Evolutionary conservation across 2,329 filamentous ascomycete genomes (phyloP).

Genomic region (Aureobasidium sp.): DNA sequence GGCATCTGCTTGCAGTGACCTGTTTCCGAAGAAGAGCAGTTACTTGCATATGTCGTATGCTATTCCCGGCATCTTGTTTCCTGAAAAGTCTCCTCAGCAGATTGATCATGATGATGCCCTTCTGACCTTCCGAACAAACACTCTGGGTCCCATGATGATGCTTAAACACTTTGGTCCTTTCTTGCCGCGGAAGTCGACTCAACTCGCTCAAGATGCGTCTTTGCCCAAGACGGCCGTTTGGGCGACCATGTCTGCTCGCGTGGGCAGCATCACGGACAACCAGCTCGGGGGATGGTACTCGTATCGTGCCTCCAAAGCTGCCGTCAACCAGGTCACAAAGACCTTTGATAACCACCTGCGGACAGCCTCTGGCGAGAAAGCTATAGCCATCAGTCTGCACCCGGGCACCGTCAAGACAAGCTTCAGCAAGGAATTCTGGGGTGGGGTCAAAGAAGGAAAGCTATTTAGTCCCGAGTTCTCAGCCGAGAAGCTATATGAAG

Average conservation of each 20-base stretch:
- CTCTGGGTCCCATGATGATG: conserved; percentile 63
- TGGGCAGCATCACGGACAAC: conserved; percentile 68
- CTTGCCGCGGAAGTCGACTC: conserved; percentile 51
- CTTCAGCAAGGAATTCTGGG: conserved; percentile 65
- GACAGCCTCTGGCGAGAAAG: conserved; percentile 49
- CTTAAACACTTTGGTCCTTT: conserved; percentile 67
- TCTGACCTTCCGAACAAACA: conserved; percentile 65
- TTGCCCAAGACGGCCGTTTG: conserved; percentile 50
- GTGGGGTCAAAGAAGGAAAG: conserved; percentile 49
- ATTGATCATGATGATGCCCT: conserved; percentile 53
- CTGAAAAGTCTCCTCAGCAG: conserved; percentile 62
- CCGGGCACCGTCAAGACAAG: conserved; percentile 74
- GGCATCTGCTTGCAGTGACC: conserved; percentile 36
- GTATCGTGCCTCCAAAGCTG: conserved; percentile 69
- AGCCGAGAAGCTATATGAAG: conserved; percentile 53
- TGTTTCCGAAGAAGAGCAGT: conserved; percentile 31
- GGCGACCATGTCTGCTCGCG: conserved; percentile 68
- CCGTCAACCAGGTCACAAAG: conserved; percentile 61
- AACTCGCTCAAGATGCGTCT: conserved; percentile 25
- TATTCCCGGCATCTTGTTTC: conserved; percentile 61
- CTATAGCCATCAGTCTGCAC: conserved; percentile 62
- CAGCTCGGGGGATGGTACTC: conserved; percentile 69
- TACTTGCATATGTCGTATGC: conserved; percentile 62
- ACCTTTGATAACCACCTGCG: conserved; percentile 61
- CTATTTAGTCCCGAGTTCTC: conserved; percentile 60